phyloP scores from a whole-genome alignment of 805 yeast genomes.

The Nakazawaea sp. region DNA sequence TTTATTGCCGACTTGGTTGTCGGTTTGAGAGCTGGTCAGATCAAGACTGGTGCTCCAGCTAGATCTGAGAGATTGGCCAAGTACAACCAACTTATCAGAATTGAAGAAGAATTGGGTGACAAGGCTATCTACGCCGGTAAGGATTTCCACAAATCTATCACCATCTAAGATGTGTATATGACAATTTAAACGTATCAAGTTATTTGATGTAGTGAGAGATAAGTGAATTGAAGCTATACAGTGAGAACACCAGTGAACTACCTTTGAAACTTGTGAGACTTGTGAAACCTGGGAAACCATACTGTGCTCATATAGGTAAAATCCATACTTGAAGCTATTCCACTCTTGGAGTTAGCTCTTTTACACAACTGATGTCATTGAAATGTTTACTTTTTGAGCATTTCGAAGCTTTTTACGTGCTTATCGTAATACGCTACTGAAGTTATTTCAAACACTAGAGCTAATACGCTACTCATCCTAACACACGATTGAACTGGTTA shows the following conservation, averaged over 20 bases:
- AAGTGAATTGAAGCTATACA: too few relatives aligned
- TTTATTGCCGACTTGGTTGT: slow-evolving; percentile 97
- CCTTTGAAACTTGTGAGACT: too few relatives aligned
- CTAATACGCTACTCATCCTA: too few relatives aligned
- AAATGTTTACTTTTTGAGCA: slow-evolving; percentile 28
- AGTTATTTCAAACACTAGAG: too few relatives aligned
- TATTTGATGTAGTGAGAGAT: too few relatives aligned
- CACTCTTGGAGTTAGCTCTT: too few relatives aligned
- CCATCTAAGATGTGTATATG: slow-evolving; percentile 18
- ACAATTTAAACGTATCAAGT: not conserved
- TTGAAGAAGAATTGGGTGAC: slow-evolving; percentile 97
- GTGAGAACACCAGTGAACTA: too few relatives aligned
- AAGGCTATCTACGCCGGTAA: slow-evolving; percentile 95
- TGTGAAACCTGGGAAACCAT: too few relatives aligned
- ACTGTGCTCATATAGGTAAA: too few relatives aligned
- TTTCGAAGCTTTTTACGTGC: slow-evolving; percentile 11
- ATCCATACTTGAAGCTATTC: too few relatives aligned
- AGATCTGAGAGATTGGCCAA: slow-evolving; percentile 99
- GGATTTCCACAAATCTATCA: slow-evolving; percentile 63
- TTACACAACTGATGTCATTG: too few relatives aligned
- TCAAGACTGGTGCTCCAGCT: slow-evolving; percentile 99
- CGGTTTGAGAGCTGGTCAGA: slow-evolving; percentile 97
- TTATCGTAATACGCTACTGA: too few relatives aligned
- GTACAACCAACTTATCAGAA: slow-evolving; percentile 96
- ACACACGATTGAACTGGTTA: not conserved